These are phyloP conservation scores for Thalia dealbata DNA, from an alignment of 176 grass and related monocot genomes.

Conservation along the genomic window DNA sequence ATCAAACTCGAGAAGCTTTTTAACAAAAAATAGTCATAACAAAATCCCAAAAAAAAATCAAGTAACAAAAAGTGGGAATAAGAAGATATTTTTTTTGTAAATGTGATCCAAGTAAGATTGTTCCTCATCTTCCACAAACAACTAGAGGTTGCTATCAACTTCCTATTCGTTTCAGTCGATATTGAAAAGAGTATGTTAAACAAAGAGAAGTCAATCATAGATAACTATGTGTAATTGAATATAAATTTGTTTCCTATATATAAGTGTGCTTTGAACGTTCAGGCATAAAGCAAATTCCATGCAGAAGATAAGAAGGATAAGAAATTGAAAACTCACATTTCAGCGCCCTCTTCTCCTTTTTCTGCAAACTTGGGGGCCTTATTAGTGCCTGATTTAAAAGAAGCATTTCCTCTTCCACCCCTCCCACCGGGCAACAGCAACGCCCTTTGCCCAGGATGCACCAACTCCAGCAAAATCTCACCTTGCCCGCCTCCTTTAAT, in stretches of 20 bases:
- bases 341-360: slow-evolving; percentile 82
- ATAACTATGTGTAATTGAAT: too few species aligned
- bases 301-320: background rate
- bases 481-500: slow-evolving; percentile 26
- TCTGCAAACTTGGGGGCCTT: slow-evolving; percentile 84
- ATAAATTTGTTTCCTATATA: too few species aligned
- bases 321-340: slow-evolving; percentile 54
- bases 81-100: too few species aligned
- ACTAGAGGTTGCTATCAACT: background rate
- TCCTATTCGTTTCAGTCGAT: background rate
- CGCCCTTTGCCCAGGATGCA: slow-evolving; percentile 58
- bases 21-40: too few species aligned
- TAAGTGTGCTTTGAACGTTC: background rate
- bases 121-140: background rate
- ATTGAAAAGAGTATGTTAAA: background rate
- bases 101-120: too few species aligned
- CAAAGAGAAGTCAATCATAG: too few species aligned
- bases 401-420: slow-evolving; percentile 78
- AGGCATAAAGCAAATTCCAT: background rate
- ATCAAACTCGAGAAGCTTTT: too few species aligned
- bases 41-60: too few species aligned
- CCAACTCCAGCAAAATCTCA: slow-evolving; percentile 56
- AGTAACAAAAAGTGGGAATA: too few species aligned
- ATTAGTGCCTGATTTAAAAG: slow-evolving; percentile 75
- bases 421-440: slow-evolving; percentile 70